Conservation (phyloP, 2,329 filamentous ascomycete genomes). For the Aspergillus fumigatiaffinis region DNA sequence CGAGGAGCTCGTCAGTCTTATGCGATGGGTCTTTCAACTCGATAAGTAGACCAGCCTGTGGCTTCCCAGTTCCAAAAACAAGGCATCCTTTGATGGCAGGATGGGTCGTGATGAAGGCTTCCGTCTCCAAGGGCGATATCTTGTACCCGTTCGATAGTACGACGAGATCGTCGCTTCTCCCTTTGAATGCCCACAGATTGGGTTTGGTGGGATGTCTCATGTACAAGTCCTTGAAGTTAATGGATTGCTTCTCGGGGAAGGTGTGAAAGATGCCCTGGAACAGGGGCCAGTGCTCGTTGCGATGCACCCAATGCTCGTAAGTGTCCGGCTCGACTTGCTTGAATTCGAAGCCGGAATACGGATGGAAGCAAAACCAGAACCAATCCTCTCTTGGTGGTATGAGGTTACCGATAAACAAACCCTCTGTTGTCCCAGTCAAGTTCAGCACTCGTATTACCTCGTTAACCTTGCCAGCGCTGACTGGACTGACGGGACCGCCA, state of each 20-base stretch:
- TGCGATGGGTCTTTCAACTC: neutral
- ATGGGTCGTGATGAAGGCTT: slow-evolving; percentile 14
- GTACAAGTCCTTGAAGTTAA: slow-evolving; percentile 19
- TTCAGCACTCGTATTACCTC: too few relatives aligned
- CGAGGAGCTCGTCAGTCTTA: too few relatives aligned
- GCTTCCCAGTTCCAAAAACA: slow-evolving; percentile 15
- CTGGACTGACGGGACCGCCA: too few relatives aligned
- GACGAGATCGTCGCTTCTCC: slow-evolving; percentile 22
- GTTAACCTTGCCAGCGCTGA: too few relatives aligned
- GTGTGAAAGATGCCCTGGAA: slow-evolving; percentile 24
- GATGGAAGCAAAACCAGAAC: slow-evolving; percentile 3
- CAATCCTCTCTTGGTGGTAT: slow-evolving; percentile 7
- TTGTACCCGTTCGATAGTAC: slow-evolving; percentile 20
- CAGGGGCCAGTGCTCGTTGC: slow-evolving; percentile 23
- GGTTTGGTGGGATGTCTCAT: slow-evolving; percentile 16
- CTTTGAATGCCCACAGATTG: slow-evolving; percentile 20
- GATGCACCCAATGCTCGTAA: slow-evolving; percentile 36
- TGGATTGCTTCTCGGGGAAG: slow-evolving; percentile 28
- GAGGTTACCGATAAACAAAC: slow-evolving; percentile 6
- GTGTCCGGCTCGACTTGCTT: slow-evolving; percentile 19
- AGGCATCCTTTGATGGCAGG: slow-evolving; percentile 11
- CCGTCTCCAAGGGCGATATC: slow-evolving; percentile 14
- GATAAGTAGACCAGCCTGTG: slow-evolving; percentile 15
- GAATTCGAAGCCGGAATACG: slow-evolving; percentile 19
- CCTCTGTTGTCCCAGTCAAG: too few relatives aligned